Base-by-base conservation (phyloP, 495 filamentous ascomycete species). In the Zalerion maritima region DNA sequence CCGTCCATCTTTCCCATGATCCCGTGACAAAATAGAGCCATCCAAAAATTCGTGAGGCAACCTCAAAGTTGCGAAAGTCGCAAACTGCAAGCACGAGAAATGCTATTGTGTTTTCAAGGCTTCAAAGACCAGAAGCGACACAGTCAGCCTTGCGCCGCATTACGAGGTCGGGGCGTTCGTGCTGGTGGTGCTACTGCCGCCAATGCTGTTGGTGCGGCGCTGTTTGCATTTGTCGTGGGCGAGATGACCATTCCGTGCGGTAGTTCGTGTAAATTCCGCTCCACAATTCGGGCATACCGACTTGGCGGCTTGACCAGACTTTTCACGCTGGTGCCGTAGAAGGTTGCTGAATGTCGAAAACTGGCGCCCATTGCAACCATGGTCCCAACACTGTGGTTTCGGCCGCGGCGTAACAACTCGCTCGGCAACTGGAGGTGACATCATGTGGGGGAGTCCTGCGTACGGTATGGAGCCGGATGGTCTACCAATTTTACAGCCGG, bases 311-410 rank as follows among this genome's bases (percentile, higher is more conserved):
- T 80, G 81, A 6, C 85, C 85, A 1, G 81, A 87, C 48, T 89
- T 92, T 49, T 94, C 85, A n/a, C 85, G 71, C 46, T 94, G 85
- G 45, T 94, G 85, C 21, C 85, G 68, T 4, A 94, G 63, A 0
- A 94, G 68, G 49, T 94, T 94, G 71, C 83, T 91, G 47, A 94
- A 94, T 8, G 85, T 94, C 2, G 82, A 91, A 48, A 94, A 94
- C 42, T 89, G 78, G 10, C 85, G 75, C 16, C 85, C 85, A 44
- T 92, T 91, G 64, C 85, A 94, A 6, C 84, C 85, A 41, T 94
- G 85, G 26, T 94, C 85, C 81, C 81, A 94, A 54, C 85, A 94
- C 48, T 91, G 85, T 3, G 85, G 84, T 52, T 85, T 86, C 5
- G 81, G 81, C 32, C 81, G 70, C 28, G 71, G 73, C 41, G 75